These are phyloP conservation scores for Galeopsis tetrahit DNA, from an alignment of 257 asterid species.

Conservation along the genomic window DNA sequence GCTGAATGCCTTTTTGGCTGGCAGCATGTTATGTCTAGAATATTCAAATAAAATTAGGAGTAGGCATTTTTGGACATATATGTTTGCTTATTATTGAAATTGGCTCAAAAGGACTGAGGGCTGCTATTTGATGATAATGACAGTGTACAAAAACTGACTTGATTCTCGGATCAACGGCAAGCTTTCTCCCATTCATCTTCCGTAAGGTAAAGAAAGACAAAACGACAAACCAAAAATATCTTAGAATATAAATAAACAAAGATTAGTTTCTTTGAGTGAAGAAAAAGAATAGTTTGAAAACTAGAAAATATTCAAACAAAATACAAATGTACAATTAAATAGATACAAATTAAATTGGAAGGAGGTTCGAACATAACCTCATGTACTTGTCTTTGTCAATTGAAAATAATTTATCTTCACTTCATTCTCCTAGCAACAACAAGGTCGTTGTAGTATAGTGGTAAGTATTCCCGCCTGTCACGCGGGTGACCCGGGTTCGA, in stretches of 20 bases:
- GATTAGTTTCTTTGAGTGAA: no score
- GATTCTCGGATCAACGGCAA: constrained; percentile 50
- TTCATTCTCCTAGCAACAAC: no score
- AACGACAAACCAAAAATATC: no score
- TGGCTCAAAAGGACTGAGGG: constrained; percentile 66
- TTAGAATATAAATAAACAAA: no score
- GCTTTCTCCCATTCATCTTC: constrained; percentile 89
- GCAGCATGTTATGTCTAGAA: constrained; percentile 52
- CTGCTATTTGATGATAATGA: constrained; percentile 66
- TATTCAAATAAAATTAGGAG: constrained; percentile 38
- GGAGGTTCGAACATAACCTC: no score
- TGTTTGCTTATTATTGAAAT: constrained; percentile 55
- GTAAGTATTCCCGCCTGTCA: constrained; percentile 98
- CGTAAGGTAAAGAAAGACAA: no score
- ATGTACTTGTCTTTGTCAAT: no score
- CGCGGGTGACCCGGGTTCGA: constrained; percentile 99
- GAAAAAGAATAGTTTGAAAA: no score
- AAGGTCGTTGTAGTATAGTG: constrained; percentile 93
- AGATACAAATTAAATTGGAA: no score
- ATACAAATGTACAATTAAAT: no score
- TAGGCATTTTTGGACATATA: constrained; percentile 44
- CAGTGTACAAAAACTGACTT: constrained; percentile 57
- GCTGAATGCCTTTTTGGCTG: constrained; percentile 44
- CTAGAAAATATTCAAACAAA: no score
- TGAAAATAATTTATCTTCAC: no score